Evolutionary conservation across 1,284 basidiomycete genomes (phyloP).

Genomic region (Polyporus tsugae): DNA sequence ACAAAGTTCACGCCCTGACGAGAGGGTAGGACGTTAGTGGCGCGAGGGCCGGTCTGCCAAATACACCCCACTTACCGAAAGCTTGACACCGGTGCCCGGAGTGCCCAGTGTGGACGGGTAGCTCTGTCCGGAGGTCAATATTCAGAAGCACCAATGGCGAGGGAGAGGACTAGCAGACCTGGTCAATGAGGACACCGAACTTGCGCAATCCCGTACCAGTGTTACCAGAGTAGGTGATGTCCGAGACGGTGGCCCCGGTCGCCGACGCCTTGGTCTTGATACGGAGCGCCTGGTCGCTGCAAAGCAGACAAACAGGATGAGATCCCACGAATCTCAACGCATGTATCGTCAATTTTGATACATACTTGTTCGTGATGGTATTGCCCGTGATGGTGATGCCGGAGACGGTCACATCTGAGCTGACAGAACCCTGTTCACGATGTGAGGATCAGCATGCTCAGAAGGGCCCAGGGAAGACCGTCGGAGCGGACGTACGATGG

Average conservation of each 20-base stretch:
- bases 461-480: not conserved
- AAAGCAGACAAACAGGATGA: not conserved
- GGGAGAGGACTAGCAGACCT: conserved; percentile 28
- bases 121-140: conserved; percentile 35
- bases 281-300: conserved; percentile 50
- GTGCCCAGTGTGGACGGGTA: conserved; percentile 49
- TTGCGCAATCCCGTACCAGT: conserved; percentile 39
- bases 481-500: conserved; percentile 44
- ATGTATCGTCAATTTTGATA: not conserved
- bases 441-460: not conserved
- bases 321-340: not conserved
- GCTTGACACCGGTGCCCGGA: conserved; percentile 45
- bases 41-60: not conserved
- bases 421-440: conserved; percentile 54
- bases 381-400: conserved; percentile 57
- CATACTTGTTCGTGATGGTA: conserved; percentile 44
- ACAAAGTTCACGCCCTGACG: conserved; percentile 42
- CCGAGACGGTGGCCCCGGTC: conserved; percentile 44
- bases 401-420: conserved; percentile 53
- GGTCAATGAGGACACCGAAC: conserved; percentile 50
- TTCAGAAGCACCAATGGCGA: not conserved
- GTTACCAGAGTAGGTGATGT: conserved; percentile 48
- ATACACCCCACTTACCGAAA: conserved; percentile 35
- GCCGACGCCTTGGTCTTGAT: conserved; percentile 50
- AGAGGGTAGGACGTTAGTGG: not conserved